Evolutionary conservation across 495 filamentous ascomycete genomes (phyloP), one percentile per base, ranked within the genome.

Genomic region (Lophiostoma macrostomum): DNA sequence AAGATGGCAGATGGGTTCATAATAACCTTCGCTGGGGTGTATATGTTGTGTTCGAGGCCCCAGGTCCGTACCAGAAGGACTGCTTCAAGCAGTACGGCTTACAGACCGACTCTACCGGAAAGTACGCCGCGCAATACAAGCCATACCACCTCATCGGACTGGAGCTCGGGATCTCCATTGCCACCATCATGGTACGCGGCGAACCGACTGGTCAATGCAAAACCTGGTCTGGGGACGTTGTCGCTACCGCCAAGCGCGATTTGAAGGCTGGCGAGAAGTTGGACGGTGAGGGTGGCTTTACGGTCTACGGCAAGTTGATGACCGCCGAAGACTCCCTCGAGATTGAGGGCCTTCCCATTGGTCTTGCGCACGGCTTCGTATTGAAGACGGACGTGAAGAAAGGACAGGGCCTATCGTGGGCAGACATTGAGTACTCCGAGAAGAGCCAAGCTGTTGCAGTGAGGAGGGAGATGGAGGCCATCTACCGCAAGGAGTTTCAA

Each of bases 91-190:
- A 64, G 29, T 64, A 64, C 23, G 60, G 60, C 28, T 36, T 64
- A 14, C 24, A 51, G 35, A 64, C 60, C 1, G 60, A 60, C 34
- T 30, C 16, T 20, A 60, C 60, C 1, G 60, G 60, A 12, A 45
- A 50, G n/a, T 64, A 64, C 36, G 60, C 60, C 1, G 56, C 39
- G n/a, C 60, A 64, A 42, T 64, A 39, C 50, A 64, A 64, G 30
- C 60, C 60, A 24, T 64, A 51, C 56, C 60, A 64, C 25, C 60
- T 64, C 13, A 64, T 64, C 32, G 60, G 60, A 2, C 56, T 64
- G 1, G 60, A 64, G 46, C 51, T 64, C 18, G 60, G 60, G 3
- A 38, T 60, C n/a, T 56, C 50, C 0, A 43, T 64, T 4, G 60
- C 60, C 11, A 50, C 38, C 14, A 60, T 64, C 43, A 64, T 64